Conservation (phyloP, 1,284 basidiomycete genomes). For the Ustilago vetiveriae region DNA sequence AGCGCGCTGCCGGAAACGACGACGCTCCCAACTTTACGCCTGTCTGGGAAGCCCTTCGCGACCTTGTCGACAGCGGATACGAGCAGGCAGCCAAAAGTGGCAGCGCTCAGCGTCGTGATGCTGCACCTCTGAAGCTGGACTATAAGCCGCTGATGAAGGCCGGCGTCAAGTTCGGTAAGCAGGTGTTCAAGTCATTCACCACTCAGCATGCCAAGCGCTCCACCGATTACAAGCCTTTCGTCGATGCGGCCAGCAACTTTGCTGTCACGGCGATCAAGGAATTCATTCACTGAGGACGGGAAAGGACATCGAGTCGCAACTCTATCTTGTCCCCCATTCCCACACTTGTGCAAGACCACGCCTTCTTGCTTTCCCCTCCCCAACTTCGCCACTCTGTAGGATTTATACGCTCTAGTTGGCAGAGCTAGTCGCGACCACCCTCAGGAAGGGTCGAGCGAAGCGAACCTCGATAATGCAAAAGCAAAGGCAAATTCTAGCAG, state of each 20-base stretch:
- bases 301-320: no score
- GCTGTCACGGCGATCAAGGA: constrained; percentile 37
- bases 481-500: constrained; percentile 14
- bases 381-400: constrained; percentile 1
- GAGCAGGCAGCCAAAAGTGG: constrained; percentile 17
- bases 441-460: constrained; percentile 37
- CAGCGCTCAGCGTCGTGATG: constrained; percentile 21
- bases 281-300: constrained; percentile 14
- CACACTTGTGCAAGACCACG: constrained; percentile 21
- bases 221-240: constrained; percentile 75
- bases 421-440: constrained; percentile 15
- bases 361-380: background rate
- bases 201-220: constrained; percentile 39
- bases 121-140: constrained; percentile 29
- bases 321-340: no score
- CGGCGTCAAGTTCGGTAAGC: constrained; percentile 30
- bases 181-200: constrained; percentile 46
- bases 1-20: constrained; percentile 20
- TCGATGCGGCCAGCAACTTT: constrained; percentile 73
- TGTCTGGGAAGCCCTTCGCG: constrained; percentile 52
- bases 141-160: constrained; percentile 50
- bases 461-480: constrained; percentile 17
- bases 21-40: constrained; percentile 42
- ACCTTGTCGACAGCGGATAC: constrained; percentile 52
- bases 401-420: constrained; percentile 10